These are phyloP conservation scores for Stentor coeruleus DNA, from an alignment of 73 alveolate species.

Conservation along the genomic window DNA sequence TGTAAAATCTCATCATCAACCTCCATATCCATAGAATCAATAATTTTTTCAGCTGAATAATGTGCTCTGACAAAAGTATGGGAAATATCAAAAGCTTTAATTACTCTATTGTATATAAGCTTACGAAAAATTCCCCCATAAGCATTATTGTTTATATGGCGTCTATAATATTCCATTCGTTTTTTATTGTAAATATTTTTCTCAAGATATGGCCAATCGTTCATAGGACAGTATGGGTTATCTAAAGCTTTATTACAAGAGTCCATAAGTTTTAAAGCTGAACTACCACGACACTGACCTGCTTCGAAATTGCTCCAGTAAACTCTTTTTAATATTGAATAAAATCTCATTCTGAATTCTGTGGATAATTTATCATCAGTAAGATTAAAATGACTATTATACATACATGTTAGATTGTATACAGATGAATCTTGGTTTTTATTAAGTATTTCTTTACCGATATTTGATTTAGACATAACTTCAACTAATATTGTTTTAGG, in stretches of 20 bases:
- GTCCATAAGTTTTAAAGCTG: conserved; percentile 11
- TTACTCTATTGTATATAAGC: conserved; percentile 11
- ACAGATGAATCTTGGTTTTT: conserved; percentile 23
- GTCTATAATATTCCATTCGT: neutral
- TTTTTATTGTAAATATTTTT: neutral
- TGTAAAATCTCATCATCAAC: conserved; percentile 25
- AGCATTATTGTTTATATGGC: neutral
- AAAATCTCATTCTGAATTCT: conserved; percentile 55
- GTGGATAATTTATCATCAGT: conserved; percentile 36
- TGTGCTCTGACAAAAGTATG: conserved; percentile 34
- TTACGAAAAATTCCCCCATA: conserved; percentile 8
- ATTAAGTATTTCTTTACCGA: conserved; percentile 27
- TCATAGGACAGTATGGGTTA: conserved; percentile 10
- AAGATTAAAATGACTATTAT: conserved; percentile 22
- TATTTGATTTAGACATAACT: conserved; percentile 27
- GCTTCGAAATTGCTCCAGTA: conserved; percentile 44
- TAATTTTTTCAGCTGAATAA: conserved; percentile 17
- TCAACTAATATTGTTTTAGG: conserved; percentile 30
- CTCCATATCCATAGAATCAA: conserved; percentile 5
- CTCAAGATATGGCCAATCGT: conserved; percentile 25
- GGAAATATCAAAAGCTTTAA: conserved; percentile 28
- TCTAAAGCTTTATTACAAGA: conserved; percentile 28
- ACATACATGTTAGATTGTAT: conserved; percentile 16
- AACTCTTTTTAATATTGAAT: conserved; percentile 56
- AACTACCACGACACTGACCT: conserved; percentile 12